These are phyloP conservation scores for Eudorina sp. DNA, from an alignment of 139 green algal species.

Conservation along the genomic window DNA sequence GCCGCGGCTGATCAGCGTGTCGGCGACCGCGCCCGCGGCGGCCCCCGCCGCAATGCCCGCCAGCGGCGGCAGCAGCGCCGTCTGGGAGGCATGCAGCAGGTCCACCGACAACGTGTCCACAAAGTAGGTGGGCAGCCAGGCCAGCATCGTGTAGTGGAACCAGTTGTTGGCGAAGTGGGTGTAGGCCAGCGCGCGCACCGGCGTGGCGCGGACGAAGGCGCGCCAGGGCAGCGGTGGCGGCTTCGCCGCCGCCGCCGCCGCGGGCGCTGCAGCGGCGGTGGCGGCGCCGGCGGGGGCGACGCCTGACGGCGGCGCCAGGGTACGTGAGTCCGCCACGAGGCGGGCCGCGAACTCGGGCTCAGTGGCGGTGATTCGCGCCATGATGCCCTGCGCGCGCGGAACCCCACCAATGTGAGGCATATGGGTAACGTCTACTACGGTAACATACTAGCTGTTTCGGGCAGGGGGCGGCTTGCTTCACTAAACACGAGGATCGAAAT, in stretches of 20 bases:
- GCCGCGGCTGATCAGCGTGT: constrained; percentile 82
- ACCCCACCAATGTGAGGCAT: too few relatives aligned
- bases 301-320: background rate
- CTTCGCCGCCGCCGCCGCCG: background rate
- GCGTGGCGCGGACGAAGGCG: constrained; percentile 80
- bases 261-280: background rate
- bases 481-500: too few relatives aligned
- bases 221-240: constrained; percentile 85
- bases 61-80: constrained; percentile 89
- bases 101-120: constrained; percentile 84
- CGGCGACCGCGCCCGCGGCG: constrained; percentile 77
- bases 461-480: too few relatives aligned
- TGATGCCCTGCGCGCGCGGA: constrained; percentile 34
- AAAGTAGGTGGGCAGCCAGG: constrained; percentile 98
- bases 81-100: constrained; percentile 80
- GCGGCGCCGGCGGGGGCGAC: background rate
- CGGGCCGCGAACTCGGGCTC: constrained; percentile 38
- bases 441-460: too few relatives aligned
- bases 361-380: constrained; percentile 1
- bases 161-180: constrained; percentile 99
- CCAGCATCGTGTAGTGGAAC: constrained; percentile 96
- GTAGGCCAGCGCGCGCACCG: constrained; percentile 88
- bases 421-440: too few relatives aligned
- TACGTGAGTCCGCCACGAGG: constrained; percentile 22
- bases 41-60: constrained; percentile 77